Percentiles rank a stretch among this genome's conserved stretches.
phyloP scores from a whole-genome alignment of 164 flowering plant species.

The Macadamia integrifolia region DNA sequence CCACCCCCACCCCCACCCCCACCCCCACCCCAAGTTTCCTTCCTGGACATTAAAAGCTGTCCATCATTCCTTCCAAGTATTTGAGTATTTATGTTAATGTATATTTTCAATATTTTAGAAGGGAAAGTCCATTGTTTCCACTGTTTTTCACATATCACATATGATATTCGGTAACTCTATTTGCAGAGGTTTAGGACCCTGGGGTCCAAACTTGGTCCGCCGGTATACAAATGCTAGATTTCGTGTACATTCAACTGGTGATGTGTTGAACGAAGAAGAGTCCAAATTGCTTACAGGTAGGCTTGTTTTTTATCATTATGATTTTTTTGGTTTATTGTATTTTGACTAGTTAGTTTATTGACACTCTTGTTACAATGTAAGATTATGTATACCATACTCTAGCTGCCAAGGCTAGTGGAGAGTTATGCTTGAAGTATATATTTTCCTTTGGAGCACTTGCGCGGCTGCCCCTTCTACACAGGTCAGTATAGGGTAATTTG shows the following conservation, averaged over 20 bases:
- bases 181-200: slow-evolving; percentile 91
- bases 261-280: slow-evolving; percentile 48
- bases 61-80: not conserved
- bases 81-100: not conserved
- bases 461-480: slow-evolving; percentile 65
- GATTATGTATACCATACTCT: slow-evolving; percentile 86
- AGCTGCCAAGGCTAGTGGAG: slow-evolving; percentile 96
- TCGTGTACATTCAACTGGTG: slow-evolving; percentile 47
- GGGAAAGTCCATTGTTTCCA: too few relatives aligned
- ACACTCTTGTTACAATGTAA: slow-evolving; percentile 22
- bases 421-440: slow-evolving; percentile 85
- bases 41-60: not conserved
- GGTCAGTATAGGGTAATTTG: slow-evolving; percentile 33
- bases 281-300: slow-evolving; percentile 74
- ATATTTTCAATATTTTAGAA: not conserved
- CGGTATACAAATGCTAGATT: slow-evolving; percentile 70
- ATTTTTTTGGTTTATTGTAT: not conserved
- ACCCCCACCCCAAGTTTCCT: not conserved
- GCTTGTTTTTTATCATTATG: not conserved
- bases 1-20: too few relatives aligned
- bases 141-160: too few relatives aligned
- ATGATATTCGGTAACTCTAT: not conserved
- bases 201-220: slow-evolving; percentile 76
- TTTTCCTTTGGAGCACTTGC: slow-evolving; percentile 95
- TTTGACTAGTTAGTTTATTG: slow-evolving; percentile 4